Conservation (phyloP, 2,329 filamentous ascomycete species). For the Cercospora beticola region DNA sequence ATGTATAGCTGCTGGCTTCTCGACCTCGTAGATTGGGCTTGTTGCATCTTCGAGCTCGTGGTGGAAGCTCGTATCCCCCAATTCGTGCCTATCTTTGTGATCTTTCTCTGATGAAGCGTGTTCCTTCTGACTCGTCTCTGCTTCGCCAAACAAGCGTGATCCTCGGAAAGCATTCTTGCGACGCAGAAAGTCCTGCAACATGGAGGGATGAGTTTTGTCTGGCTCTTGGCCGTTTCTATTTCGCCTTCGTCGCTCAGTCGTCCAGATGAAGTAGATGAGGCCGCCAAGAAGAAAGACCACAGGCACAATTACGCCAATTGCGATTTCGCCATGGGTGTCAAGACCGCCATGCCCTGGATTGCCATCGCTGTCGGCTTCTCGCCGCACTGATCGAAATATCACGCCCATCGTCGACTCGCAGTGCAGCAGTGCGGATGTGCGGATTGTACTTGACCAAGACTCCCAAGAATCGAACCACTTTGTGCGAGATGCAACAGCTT, state of each 20-base stretch:
- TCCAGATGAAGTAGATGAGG: slow-evolving; percentile 19
- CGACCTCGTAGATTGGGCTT: slow-evolving; percentile 7
- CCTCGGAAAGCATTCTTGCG: background rate
- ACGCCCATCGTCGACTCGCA: background rate
- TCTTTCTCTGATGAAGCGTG: background rate
- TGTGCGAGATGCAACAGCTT: background rate
- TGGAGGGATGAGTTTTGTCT: slow-evolving; percentile 8
- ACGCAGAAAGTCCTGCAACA: slow-evolving; percentile 1
- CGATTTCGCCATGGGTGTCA: slow-evolving; percentile 18
- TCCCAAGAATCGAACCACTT: background rate
- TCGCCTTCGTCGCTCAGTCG: slow-evolving; percentile 15
- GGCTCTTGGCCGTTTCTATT: background rate
- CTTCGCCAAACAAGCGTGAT: background rate
- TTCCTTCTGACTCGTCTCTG: background rate
- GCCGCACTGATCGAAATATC: background rate
- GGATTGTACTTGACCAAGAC: background rate
- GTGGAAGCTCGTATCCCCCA: slow-evolving; percentile 2
- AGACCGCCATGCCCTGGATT: slow-evolving; percentile 4
- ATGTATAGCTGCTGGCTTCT: slow-evolving; percentile 12
- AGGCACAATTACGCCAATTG: slow-evolving; percentile 22
- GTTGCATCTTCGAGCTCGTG: slow-evolving; percentile 4
- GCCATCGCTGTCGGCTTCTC: background rate
- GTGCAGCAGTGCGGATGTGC: background rate
- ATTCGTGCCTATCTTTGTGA: background rate
- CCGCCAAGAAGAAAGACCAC: slow-evolving; percentile 13